phyloP scores from a whole-genome alignment of 441 rosid species.

The Populus trichocarpa region DNA sequence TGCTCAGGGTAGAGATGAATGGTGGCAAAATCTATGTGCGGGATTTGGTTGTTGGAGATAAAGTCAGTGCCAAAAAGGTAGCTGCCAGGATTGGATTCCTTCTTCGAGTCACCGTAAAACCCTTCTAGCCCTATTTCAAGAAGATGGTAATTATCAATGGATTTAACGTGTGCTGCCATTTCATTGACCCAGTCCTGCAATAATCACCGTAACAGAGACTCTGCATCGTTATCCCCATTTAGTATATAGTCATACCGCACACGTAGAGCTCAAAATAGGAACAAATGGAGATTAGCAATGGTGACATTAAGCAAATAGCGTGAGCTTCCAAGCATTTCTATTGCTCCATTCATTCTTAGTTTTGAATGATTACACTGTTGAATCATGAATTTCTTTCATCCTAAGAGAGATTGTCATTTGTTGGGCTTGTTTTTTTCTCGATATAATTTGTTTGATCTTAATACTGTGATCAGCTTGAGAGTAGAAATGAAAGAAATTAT shows the following conservation, averaged over 20 bases:
- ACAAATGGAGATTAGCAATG: too few relatives aligned
- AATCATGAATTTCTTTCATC: too few relatives aligned
- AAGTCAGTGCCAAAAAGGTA: constrained; percentile 56
- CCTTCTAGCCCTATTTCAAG: constrained; percentile 51
- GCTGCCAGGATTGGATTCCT: constrained; percentile 35
- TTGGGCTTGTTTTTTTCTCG: too few relatives aligned
- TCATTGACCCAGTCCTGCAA: constrained; percentile 57
- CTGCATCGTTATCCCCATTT: neutral
- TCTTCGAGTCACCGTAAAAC: constrained; percentile 55
- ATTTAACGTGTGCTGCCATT: constrained; percentile 58
- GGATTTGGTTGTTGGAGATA: constrained; percentile 50
- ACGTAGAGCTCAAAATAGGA: too few relatives aligned
- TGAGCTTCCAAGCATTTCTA: too few relatives aligned
- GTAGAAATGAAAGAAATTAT: neutral
- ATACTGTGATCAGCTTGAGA: neutral
- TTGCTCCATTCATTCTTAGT: too few relatives aligned
- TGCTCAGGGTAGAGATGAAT: constrained; percentile 65
- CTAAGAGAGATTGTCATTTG: too few relatives aligned
- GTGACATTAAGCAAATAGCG: too few relatives aligned
- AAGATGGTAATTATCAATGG: constrained; percentile 55
- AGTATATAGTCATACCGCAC: neutral
- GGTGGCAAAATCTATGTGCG: constrained; percentile 53
- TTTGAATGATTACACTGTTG: too few relatives aligned
- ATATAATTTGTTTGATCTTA: too few relatives aligned
- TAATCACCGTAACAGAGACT: constrained; percentile 10